Evolutionary conservation across 176 grass and related monocot genomes (phyloP), one percentile per base, ranked within the genome.

Genomic region (Eremochloa ophiuroides): DNA sequence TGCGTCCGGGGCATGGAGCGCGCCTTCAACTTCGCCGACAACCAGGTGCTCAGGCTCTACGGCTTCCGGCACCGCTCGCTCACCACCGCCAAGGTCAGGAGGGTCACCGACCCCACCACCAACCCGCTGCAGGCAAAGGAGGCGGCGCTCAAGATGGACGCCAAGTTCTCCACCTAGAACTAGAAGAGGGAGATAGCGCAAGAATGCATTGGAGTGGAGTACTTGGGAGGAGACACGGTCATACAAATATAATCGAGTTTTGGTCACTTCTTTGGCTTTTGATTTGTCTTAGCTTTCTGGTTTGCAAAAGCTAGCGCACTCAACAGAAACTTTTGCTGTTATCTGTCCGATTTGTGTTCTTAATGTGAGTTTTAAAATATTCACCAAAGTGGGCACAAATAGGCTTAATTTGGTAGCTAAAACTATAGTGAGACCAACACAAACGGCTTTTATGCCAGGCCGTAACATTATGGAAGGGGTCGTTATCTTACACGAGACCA

Each of bases 11-110:
- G 85, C 16, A 93, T 96, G 90, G 93, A 96, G 83, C 84, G 93
- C 71, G 93, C 93, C 22, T 84, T 96, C 84, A 96, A 96, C 84
- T 96, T 95, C 78, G 93, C 87, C 4, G 93, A 96, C 70, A 91
- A 96, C 81, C 93, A 96, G 85, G 79, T 96, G 74, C 83, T 94
- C 46, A 50, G 91, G 75, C 69, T 94, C 8, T 94, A 94, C 56
- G 91, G 91, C 0, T 94, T 94, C 68, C 69, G 33, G 44, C 91
- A 94, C 83, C 75, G 74, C 37, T 84, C 78, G 55, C 85, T 94
- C 33, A 22, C 10, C 14, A 94, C 64, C 85, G 46, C 85, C 47
- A 80, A 77, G 79, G 86, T 94, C 12, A 83, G 78, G 79, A 78
- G 82, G 33, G 81, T 83, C 17, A 56, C 78, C 0, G 77, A 91